Evolutionary conservation across 331 rosid genomes (phyloP).

Genomic region (Cydonia oblonga): DNA sequence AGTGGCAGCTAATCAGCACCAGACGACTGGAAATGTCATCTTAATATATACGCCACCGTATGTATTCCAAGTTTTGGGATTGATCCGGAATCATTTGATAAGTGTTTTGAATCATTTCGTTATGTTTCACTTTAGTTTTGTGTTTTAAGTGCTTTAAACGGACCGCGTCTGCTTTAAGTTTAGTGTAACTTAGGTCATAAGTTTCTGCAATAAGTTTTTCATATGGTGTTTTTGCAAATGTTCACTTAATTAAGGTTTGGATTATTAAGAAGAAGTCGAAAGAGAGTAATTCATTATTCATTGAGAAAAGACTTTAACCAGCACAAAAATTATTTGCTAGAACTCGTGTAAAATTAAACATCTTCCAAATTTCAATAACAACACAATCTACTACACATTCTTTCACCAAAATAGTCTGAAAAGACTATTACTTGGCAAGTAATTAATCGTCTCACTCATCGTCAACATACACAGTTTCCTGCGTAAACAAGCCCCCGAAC

Average conservation of each 20-base stretch:
- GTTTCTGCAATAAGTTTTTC: background rate
- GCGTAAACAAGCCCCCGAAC: conserved; percentile 83
- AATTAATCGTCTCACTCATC: conserved; percentile 45
- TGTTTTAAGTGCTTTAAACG: background rate
- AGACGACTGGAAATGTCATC: too few relatives aligned
- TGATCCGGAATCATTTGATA: background rate
- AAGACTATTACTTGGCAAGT: background rate
- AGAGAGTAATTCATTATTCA: background rate
- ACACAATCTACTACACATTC: background rate
- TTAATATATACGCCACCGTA: background rate
- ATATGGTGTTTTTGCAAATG: background rate
- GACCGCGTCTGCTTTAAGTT: background rate
- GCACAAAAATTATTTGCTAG: background rate
- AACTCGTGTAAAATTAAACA: background rate
- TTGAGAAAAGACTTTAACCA: background rate
- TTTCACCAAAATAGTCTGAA: background rate
- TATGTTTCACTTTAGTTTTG: background rate
- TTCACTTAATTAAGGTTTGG: background rate
- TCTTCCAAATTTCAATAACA: background rate
- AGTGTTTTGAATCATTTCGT: background rate
- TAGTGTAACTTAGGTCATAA: background rate
- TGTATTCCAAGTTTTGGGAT: background rate
- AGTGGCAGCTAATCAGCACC: background rate
- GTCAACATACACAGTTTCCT: conserved; percentile 85
- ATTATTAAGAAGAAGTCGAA: background rate